These are phyloP conservation scores for Vigna hirtella DNA, from an alignment of 306 rosid genomes.

Conservation along the genomic window DNA sequence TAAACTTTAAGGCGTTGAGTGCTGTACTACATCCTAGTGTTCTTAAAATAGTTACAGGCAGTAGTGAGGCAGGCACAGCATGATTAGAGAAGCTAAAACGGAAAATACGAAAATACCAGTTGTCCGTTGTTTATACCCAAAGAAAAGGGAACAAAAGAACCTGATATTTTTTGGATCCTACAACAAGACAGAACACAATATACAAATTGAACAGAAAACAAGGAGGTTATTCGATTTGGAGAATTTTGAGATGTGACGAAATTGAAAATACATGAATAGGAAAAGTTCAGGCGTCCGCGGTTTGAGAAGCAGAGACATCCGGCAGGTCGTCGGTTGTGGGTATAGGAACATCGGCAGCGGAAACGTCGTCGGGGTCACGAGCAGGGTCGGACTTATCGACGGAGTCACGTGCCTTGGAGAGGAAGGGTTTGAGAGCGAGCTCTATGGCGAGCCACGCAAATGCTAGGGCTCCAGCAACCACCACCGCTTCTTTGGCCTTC, in stretches of 20 bases:
- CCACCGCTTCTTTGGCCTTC: constrained; percentile 70
- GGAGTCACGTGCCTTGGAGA: constrained; percentile 61
- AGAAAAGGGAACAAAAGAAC: background rate
- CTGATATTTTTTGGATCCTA: background rate
- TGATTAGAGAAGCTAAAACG: background rate
- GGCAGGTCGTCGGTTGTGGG: background rate
- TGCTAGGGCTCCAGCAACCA: constrained; percentile 82
- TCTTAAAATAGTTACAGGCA: background rate
- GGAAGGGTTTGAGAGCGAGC: constrained; percentile 81
- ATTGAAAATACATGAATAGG: constrained; percentile 8
- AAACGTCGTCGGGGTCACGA: constrained; percentile 74
- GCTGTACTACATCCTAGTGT: background rate
- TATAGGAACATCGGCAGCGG: constrained; percentile 52
- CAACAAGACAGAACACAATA: background rate
- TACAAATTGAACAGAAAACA: background rate
- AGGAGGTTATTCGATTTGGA: background rate
- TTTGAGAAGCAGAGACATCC: background rate
- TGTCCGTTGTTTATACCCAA: background rate
- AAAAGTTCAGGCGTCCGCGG: constrained; percentile 1
- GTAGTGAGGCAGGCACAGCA: background rate
- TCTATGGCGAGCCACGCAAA: constrained; percentile 80
- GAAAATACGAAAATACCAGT: background rate
- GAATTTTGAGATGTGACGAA: constrained; percentile 3
- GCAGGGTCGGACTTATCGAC: constrained; percentile 79
- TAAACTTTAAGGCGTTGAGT: too few relatives aligned